A percentile compares a stretch with the other conserved stretches of the same genome.
These are phyloP conservation scores for Amanita fuliginea DNA, from an alignment of 768 basidiomycete species.

Conservation along the genomic window DNA sequence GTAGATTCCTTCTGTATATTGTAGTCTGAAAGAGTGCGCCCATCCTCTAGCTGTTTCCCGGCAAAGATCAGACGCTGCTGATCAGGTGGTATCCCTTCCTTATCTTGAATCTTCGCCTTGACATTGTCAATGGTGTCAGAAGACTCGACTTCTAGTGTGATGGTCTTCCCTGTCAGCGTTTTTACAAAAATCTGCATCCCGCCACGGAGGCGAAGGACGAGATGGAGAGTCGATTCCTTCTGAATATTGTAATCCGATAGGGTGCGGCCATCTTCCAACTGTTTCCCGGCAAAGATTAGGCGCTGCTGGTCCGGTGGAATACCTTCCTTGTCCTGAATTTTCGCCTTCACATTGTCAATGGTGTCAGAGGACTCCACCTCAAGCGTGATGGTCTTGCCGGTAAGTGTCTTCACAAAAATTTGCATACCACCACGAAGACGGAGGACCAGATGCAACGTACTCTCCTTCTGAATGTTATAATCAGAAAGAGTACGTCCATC, in stretches of 20 bases:
- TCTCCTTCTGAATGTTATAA: constrained; percentile 61
- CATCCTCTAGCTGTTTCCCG: constrained; percentile 93
- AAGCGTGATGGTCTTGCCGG: constrained; percentile 86
- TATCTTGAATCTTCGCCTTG: constrained; percentile 79
- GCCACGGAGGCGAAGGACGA: constrained; percentile 36
- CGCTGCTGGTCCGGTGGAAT: constrained; percentile 76
- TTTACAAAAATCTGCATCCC: constrained; percentile 85
- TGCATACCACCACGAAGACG: constrained; percentile 53
- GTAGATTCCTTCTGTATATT: constrained; percentile 96
- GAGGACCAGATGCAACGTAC: constrained; percentile 44
- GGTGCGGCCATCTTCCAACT: constrained; percentile 75
- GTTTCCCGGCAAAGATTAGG: constrained; percentile 75
- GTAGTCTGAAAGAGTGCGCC: constrained; percentile 80
- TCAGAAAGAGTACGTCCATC: constrained; percentile 68
- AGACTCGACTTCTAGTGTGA: constrained; percentile 76
- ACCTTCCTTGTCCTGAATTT: constrained; percentile 81
- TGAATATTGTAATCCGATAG: constrained; percentile 61
- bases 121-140: constrained; percentile 72
- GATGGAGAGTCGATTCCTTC: constrained; percentile 53
- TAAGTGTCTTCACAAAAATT: constrained; percentile 83
- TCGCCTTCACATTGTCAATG: constrained; percentile 71
- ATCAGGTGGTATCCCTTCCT: constrained; percentile 76
- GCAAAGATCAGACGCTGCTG: constrained; percentile 96
- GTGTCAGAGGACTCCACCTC: constrained; percentile 76
- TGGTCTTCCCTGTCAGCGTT: constrained; percentile 84